phyloP scores from a whole-genome alignment of 2,329 filamentous ascomycete genomes.

The Chrysosporium keratinophilum region DNA sequence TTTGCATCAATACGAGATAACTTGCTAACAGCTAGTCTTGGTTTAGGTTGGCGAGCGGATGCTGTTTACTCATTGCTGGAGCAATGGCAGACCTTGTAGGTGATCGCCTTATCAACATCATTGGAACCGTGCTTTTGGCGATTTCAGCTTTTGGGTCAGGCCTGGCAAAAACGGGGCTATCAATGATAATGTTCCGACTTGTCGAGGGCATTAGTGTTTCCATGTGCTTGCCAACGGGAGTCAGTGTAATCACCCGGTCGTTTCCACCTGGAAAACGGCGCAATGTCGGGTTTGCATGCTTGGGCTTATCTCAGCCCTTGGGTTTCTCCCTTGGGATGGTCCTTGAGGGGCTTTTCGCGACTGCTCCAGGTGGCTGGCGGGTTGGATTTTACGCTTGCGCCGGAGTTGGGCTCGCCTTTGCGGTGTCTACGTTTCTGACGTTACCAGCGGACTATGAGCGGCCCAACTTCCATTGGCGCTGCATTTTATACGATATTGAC shows the following conservation, averaged over 20 bases:
- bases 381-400: constrained; percentile 43
- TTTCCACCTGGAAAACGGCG: constrained; percentile 37
- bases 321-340: constrained; percentile 42
- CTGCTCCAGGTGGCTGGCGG: constrained; percentile 43
- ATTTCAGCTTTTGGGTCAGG: constrained; percentile 36
- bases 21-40: not conserved
- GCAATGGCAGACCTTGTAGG: constrained; percentile 43
- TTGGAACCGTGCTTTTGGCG: constrained; percentile 35
- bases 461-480: constrained; percentile 9
- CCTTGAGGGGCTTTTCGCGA: constrained; percentile 42
- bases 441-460: constrained; percentile 7
- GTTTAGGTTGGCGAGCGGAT: constrained; percentile 29
- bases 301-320: constrained; percentile 41
- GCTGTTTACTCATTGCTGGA: constrained; percentile 39
- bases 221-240: constrained; percentile 38
- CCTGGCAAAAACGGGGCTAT: constrained; percentile 26
- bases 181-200: constrained; percentile 39
- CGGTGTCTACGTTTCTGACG: constrained; percentile 4
- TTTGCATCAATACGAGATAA: too few relatives aligned
- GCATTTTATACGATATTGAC: constrained; percentile 36
- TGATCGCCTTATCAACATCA: constrained; percentile 36
- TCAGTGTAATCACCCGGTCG: constrained; percentile 39
- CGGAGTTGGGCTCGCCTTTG: constrained; percentile 26
- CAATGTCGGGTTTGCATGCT: constrained; percentile 42
- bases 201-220: constrained; percentile 37